Conservation (phyloP, 768 basidiomycete species). For the Leccinum boreale region DNA sequence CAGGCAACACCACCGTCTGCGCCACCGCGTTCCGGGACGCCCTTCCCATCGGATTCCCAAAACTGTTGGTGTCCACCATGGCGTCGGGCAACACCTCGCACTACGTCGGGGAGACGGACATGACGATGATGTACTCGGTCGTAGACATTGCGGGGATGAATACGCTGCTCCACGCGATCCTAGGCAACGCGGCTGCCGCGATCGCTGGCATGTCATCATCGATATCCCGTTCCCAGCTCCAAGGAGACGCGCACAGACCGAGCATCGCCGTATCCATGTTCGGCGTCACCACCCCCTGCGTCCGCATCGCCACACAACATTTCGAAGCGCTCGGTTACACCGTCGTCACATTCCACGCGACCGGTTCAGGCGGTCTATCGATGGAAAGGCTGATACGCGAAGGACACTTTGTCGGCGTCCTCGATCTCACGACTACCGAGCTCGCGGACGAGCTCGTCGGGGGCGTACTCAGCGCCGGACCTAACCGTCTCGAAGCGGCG, state of each 20-base stretch:
- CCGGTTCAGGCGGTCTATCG: conserved; percentile 27
- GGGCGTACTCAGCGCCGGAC: conserved; percentile 26
- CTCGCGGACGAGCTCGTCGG: conserved; percentile 32
- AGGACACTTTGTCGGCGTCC: conserved; percentile 23
- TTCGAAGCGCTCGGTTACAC: conserved; percentile 25
- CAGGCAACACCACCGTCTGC: conserved; percentile 26
- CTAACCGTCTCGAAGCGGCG: conserved; percentile 27
- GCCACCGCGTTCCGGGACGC: conserved; percentile 20
- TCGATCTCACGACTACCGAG: conserved; percentile 33
- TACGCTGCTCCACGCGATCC: conserved; percentile 15
- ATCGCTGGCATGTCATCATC: conserved; percentile 15
- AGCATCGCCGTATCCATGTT: conserved; percentile 28
- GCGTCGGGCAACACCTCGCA: conserved; percentile 22
- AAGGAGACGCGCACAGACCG: background rate
- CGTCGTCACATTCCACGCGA: conserved; percentile 26
- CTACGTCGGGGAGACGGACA: conserved; percentile 32
- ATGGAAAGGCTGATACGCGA: conserved; percentile 31
- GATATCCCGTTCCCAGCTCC: conserved; percentile 4
- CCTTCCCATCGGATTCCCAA: conserved; percentile 30
- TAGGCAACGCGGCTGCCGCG: conserved; percentile 29
- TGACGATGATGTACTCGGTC: conserved; percentile 32
- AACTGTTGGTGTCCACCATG: conserved; percentile 31
- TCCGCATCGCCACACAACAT: conserved; percentile 15
- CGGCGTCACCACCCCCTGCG: conserved; percentile 24
- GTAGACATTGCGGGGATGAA: conserved; percentile 31